These are phyloP conservation scores for Fraxinus xanthoxyloides DNA, from an alignment of 305 asterid species.

Conservation along the genomic window DNA sequence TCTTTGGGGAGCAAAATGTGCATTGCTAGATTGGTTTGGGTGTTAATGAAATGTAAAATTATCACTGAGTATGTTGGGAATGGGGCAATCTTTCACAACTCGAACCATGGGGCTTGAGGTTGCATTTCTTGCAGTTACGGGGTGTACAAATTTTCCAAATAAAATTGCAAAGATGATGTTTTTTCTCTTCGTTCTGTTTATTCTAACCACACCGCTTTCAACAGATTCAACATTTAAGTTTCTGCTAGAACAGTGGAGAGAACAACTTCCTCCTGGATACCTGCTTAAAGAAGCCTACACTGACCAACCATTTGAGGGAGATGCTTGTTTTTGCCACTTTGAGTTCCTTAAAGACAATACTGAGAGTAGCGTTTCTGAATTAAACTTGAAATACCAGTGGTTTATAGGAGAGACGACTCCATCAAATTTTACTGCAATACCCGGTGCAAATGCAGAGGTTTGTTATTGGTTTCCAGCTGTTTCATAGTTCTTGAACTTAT, in stretches of 20 bases:
- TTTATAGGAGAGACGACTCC: slow-evolving; percentile 71
- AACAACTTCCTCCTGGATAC: slow-evolving; percentile 83
- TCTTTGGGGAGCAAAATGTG: slow-evolving; percentile 3
- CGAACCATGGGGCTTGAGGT: not conserved
- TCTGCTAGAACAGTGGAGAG: slow-evolving; percentile 95
- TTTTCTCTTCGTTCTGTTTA: slow-evolving; percentile 14
- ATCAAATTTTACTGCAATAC: slow-evolving; percentile 63
- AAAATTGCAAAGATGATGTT: not conserved
- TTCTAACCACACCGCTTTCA: slow-evolving; percentile 18
- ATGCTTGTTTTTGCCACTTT: slow-evolving; percentile 91
- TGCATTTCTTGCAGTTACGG: not conserved
- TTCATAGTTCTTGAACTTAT: slow-evolving; percentile 18
- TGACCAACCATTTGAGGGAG: slow-evolving; percentile 88
- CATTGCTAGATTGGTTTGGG: slow-evolving; percentile 7
- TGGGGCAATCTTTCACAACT: slow-evolving; percentile 5
- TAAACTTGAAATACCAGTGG: slow-evolving; percentile 86
- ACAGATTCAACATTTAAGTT: slow-evolving; percentile 92
- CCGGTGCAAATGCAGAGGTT: slow-evolving; percentile 83
- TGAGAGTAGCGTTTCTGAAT: slow-evolving; percentile 44
- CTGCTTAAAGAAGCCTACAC: slow-evolving; percentile 64
- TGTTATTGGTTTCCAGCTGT: slow-evolving; percentile 33
- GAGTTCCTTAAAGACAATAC: slow-evolving; percentile 65
- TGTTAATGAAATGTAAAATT: not conserved
- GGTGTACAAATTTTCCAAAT: slow-evolving; percentile 5
- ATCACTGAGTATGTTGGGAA: slow-evolving; percentile 1